Evolutionary conservation across 192 early-diverging fungal species (phyloP).

Genomic region (Lobosporangium transversale): DNA sequence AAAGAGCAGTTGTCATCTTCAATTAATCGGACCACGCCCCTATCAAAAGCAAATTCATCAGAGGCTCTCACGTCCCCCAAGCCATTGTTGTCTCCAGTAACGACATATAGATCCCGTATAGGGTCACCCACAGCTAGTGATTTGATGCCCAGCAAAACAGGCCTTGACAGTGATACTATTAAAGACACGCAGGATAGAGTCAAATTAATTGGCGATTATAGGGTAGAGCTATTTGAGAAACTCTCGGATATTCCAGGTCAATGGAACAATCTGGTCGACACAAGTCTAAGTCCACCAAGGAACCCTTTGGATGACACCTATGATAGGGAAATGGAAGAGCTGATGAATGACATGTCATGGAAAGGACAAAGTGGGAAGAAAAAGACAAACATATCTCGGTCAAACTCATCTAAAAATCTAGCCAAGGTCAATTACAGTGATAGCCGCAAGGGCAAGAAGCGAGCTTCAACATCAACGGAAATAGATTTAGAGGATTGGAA

Average conservation of each 20-base stretch:
- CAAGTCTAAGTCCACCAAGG: constrained; percentile 24
- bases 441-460: background rate
- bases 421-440: background rate
- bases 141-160: background rate
- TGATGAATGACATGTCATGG: constrained; percentile 23
- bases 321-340: constrained; percentile 7
- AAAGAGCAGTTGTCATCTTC: background rate
- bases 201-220: background rate
- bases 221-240: background rate
- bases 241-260: no score
- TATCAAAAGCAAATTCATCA: background rate
- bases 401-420: constrained; percentile 5
- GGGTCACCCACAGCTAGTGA: constrained; percentile 13
- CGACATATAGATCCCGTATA: background rate
- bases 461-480: background rate
- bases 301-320: constrained; percentile 1
- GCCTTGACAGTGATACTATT: background rate
- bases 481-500: constrained; percentile 2
- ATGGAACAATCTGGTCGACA: constrained; percentile 9
- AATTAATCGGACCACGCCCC: background rate
- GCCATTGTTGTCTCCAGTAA: background rate
- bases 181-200: background rate
- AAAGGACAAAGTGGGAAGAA: background rate
- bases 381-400: background rate
- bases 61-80: background rate